Base-by-base conservation (phyloP, 495 filamentous ascomycete genomes). In the Neurospora intermedia region DNA sequence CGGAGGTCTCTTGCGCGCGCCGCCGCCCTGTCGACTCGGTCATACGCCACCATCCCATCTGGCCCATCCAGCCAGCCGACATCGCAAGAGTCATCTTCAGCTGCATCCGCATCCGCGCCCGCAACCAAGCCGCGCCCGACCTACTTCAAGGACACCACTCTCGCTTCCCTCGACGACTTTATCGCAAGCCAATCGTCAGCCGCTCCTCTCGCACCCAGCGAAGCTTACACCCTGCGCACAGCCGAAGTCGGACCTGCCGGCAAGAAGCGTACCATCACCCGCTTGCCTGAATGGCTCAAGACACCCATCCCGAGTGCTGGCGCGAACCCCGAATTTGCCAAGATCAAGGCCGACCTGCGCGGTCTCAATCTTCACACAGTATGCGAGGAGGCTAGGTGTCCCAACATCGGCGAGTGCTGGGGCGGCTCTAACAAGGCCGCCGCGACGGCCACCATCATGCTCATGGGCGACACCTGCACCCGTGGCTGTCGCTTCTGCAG, bases 391-490 rank as follows among this genome's bases (percentile, higher is more conserved):
- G 96, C 96, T 18, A 88, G 94, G 41, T 99, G 96, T 81, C 96
- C 96, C 54, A 99, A 99, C 80, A 98, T 99, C 70, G 93, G 91
- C 74, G 94, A 97, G 80, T 99, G 96, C 86, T 99, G 96, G 96
- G 96, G 96, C 72, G 96, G 96, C 43, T 87, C 83, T 76, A 89
- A 91, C 81, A 97, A 97, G 83, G 88, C 90, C 69, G 90, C 93
- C 31, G 96, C 96, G 2, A 99, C 96, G 38, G 96, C 96, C 0
- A 99, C 96, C 10, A 98, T 99, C 83, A 98, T 99, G 96, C 85
- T 98, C 8, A 98, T 98, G 95, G 96, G 96, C 75, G 96, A 99
- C 78, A 98, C 96, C 8, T 99, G 96, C 83, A 99, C 96, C 10
- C 90, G 96, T 39, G 96, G 96, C 27, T 99, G 96, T 82, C 89